Base-by-base conservation (phyloP, 129 eudicot genomes). In the Cynara cardunculus region DNA sequence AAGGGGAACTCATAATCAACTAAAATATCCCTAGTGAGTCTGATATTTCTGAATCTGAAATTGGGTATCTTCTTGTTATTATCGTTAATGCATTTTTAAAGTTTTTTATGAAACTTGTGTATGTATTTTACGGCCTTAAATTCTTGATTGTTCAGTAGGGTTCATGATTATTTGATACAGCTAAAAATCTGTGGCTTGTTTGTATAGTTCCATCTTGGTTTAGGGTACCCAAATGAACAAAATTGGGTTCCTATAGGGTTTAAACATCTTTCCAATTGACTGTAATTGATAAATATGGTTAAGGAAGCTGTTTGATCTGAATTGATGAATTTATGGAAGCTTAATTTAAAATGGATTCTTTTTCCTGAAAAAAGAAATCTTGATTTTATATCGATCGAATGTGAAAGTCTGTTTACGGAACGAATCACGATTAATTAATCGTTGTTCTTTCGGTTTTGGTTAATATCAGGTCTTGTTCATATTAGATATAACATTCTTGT, bases 401-500 rank as follows among this genome's bases (percentile, higher is more conserved):
- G 64, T 53, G 64, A 5, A 13, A 18, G 28, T 22, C 41, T 56
- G 12, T 34, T 6, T 34, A 37, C 37, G 69, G 72, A 19, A 34
- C 22, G n/a, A 75, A n/a, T 64, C 44, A 26, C 71, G 66, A 9
- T 35, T 5, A 56, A 39, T 59, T 34, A 81, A 14, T 62, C 66
- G 10, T 53, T 72, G 37, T 71, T 56, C 19, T 39, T 22, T 25
- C 18, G 10, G 7, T 73, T 69, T 25, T 76, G 69, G 10, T 28
- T 37, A 2, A 35, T 39, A 24, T 22, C 8, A 64, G 69, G 69
- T 64, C 22, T 64, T 64, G 72, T 67, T 37, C 53, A 74, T 61
- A 53, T 72, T 32, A n/a, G 70, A 70, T 27, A 80, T 16, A 71
- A 56, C 64, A 69, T 84, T 53, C 25, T 75, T 73, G 80, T 62